These are phyloP conservation scores for Metschnikowia arizonensis DNA, from an alignment of 805 yeast species.

Conservation along the genomic window DNA sequence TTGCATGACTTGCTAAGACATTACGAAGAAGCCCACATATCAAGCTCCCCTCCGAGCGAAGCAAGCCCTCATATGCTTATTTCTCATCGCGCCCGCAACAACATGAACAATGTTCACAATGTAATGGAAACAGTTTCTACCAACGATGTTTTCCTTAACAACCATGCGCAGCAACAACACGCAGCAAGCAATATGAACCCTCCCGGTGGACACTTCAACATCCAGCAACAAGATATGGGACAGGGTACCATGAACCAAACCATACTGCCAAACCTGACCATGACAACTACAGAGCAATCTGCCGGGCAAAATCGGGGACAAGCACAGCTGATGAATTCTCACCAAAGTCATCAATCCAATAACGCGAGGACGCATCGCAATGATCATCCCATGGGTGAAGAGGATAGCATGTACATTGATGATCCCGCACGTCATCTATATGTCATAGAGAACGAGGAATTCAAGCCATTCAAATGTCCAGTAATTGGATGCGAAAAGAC, in stretches of 20 bases:
- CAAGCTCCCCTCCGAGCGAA: slow-evolving; percentile 46
- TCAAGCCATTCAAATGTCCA: slow-evolving; percentile 95
- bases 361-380: slow-evolving; percentile 9
- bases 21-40: slow-evolving; percentile 93
- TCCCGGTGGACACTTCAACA: slow-evolving; percentile 21
- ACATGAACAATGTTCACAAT: slow-evolving; percentile 47
- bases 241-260: slow-evolving; percentile 17
- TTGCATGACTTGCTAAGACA: slow-evolving; percentile 90
- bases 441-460: slow-evolving; percentile 86
- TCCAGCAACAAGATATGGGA: slow-evolving; percentile 23
- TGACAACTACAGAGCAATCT: slow-evolving; percentile 8
- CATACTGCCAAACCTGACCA: slow-evolving; percentile 17
- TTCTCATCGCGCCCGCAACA: slow-evolving; percentile 30
- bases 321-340: slow-evolving; percentile 8
- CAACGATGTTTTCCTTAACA: slow-evolving; percentile 78
- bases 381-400: slow-evolving; percentile 31
- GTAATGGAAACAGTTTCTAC: slow-evolving; percentile 87
- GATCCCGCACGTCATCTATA: slow-evolving; percentile 95
- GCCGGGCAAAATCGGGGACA: slow-evolving; percentile 6
- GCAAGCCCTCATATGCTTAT: slow-evolving; percentile 27
- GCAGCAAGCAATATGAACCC: slow-evolving; percentile 18
- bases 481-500: slow-evolving; percentile 98
- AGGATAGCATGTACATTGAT: slow-evolving; percentile 76
- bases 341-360: slow-evolving; percentile 4
- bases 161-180: slow-evolving; percentile 26